A percentile compares a stretch with the other conserved stretches of the same genome.
phyloP scores from a whole-genome alignment of 441 rosid genomes.

The Heliophila coronopifolia region DNA sequence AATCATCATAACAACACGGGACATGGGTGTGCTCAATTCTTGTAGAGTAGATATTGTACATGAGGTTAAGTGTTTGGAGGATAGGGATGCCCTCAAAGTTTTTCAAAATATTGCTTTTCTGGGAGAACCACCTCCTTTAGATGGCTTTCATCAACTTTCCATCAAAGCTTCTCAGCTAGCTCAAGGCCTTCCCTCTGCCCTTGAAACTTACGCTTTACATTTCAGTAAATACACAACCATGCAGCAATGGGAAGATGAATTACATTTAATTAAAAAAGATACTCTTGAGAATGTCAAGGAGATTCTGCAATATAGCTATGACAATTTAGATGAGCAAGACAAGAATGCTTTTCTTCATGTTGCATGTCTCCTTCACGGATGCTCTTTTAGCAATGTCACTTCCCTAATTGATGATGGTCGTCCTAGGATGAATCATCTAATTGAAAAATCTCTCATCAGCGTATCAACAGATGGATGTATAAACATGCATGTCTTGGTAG shows the following conservation, averaged over 20 bases:
- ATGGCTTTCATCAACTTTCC: not conserved
- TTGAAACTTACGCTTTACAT: conserved; percentile 16
- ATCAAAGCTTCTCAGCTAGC: conserved; percentile 11
- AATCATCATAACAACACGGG: conserved; percentile 35
- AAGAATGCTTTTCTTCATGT: conserved; percentile 20
- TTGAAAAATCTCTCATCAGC: conserved; percentile 8
- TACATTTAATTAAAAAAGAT: not conserved
- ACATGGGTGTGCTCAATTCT: conserved; percentile 16
- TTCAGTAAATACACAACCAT: not conserved
- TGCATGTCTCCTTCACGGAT: conserved; percentile 31
- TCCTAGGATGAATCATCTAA: not conserved
- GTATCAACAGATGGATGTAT: conserved; percentile 7
- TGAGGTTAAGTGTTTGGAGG: not conserved
- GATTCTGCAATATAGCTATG: conserved; percentile 25
- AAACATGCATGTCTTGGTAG: conserved; percentile 35
- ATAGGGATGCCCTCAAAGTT: conserved; percentile 16
- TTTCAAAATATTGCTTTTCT: conserved; percentile 28
- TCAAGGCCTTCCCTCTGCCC: conserved; percentile 32
- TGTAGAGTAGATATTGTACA: not conserved
- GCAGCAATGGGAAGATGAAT: conserved; percentile 14
- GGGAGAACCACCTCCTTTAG: not conserved
- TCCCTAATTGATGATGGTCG: not conserved
- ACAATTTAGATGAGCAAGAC: conserved; percentile 16
- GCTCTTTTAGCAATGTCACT: not conserved
- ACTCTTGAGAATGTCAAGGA: not conserved